These are phyloP conservation scores for Acaromyces ingoldii DNA, from an alignment of 1,284 basidiomycete genomes.

Conservation along the genomic window DNA sequence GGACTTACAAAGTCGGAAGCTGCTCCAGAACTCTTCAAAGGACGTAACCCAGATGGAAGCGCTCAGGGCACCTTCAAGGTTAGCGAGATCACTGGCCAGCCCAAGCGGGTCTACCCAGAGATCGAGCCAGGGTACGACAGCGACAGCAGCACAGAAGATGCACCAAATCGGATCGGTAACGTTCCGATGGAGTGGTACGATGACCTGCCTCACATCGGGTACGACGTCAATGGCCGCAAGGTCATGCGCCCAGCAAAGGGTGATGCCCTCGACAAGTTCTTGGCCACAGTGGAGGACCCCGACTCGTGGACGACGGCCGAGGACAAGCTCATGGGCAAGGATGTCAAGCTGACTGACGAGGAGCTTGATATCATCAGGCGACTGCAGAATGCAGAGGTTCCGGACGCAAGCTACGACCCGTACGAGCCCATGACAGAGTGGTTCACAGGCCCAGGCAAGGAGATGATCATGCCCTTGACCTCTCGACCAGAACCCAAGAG, in stretches of 20 bases:
- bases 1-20: conserved; percentile 40
- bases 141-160: conserved; percentile 93
- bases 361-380: conserved; percentile 93
- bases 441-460: conserved; percentile 94
- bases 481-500: conserved; percentile 91
- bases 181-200: conserved; percentile 99
- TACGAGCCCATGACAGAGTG: conserved; percentile 92
- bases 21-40: conserved; percentile 63
- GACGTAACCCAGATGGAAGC: conserved; percentile 52
- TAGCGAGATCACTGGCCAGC: conserved; percentile 78
- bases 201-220: conserved; percentile 97
- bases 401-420: conserved; percentile 71
- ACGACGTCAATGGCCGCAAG: conserved; percentile 89
- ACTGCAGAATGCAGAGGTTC: conserved; percentile 82
- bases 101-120: conserved; percentile 79
- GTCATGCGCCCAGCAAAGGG: conserved; percentile 89
- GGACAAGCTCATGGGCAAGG: conserved; percentile 79
- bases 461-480: conserved; percentile 86
- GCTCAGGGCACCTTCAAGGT: conserved; percentile 55
- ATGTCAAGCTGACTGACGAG: conserved; percentile 80
- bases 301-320: conserved; percentile 88
- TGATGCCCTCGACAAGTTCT: conserved; percentile 95
- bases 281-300: conserved; percentile 87
- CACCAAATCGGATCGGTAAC: conserved; percentile 88
- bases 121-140: conserved; percentile 95